Evolutionary conservation across 2,329 filamentous ascomycete species (phyloP), one percentile per base, ranked within the genome.

Genomic region (Ceratocystis papillata): DNA sequence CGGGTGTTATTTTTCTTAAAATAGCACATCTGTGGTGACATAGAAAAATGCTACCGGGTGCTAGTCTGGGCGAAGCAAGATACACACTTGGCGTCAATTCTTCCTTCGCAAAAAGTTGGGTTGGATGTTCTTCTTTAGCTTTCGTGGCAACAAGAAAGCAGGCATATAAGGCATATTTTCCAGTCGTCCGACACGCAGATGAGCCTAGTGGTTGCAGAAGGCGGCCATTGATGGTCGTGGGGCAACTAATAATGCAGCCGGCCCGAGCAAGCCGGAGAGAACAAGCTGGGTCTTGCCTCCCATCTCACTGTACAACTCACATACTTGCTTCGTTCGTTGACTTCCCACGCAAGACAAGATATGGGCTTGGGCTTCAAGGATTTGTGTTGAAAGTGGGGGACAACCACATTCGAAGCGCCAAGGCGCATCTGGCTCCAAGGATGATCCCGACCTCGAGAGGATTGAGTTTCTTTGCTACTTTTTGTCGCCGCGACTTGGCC

Each of bases 1-100:
- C 53, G 15, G 28, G 25, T 33, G 53, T n/a, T 7, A 59, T 53
- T 59, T 59, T 59, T 33, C 53, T 59, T 59, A 59, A 59, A 59
- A 59, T 59, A 33, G 28, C 53, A 59, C 53, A 37, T n/a, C 4
- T 53, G 28, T 30, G 53, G 53, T 59, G 53, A 37, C 12, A 59
- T 37, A 5, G 6, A 8, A 5, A 7, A 7, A 30, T 25, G 4
- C 12, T n/a, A 17, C 25, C 15, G 17, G 28, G 25, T 33, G 53
- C 25, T 8, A 59, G 53, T 30, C 17, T n/a, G 20, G 7, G 20
- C 20, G 8, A 41, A 41, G 37, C 37, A 53, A 53, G 12, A 25
- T 10, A 5, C 2, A 53, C 20, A 10, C 48, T 53, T 25, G 7
- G 12, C 8, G 5, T 15, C 20, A 25, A 41, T 41, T 41, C 37